A percentile compares a stretch with the other conserved stretches of the same genome.
phyloP scores from a whole-genome alignment of 2,329 filamentous ascomycete genomes.

The Clonostachys rhizophaga region DNA sequence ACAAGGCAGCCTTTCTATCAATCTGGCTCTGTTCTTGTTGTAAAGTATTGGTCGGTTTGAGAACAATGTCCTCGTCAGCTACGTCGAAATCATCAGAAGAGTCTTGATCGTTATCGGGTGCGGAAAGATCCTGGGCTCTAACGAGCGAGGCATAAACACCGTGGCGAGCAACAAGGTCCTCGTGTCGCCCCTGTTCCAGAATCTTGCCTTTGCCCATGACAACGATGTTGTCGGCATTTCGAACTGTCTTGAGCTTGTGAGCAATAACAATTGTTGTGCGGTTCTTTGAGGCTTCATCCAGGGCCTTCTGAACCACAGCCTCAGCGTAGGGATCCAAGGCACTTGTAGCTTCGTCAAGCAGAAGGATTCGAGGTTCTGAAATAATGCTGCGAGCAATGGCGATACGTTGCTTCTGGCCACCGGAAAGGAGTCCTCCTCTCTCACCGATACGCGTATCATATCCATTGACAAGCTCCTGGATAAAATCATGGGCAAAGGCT shows the following conservation, averaged over 20 bases:
- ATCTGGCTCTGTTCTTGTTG: no score
- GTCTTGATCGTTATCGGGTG: constrained; percentile 40
- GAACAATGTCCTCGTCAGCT: constrained; percentile 9
- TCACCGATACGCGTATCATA: constrained; percentile 62
- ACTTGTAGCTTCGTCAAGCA: constrained; percentile 67
- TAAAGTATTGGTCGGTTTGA: no score
- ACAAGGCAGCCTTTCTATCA: no score
- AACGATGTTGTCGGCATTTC: constrained; percentile 60
- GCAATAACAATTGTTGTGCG: constrained; percentile 65
- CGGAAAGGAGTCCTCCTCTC: constrained; percentile 59
- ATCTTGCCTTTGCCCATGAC: constrained; percentile 56
- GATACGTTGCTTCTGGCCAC: constrained; percentile 63
- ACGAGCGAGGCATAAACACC: constrained; percentile 83
- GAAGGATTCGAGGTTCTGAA: constrained; percentile 56
- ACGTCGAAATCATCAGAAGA: constrained; percentile 45
- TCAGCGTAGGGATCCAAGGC: constrained; percentile 43
- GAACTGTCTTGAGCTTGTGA: constrained; percentile 54
- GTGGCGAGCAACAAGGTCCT: constrained; percentile 62
- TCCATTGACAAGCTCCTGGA: constrained; percentile 42
- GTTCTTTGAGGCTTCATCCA: constrained; percentile 47
- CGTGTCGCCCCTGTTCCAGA: constrained; percentile 60
- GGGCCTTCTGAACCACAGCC: constrained; percentile 48
- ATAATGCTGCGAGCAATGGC: constrained; percentile 64
- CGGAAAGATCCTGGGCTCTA: constrained; percentile 58
- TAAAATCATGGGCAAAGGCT: constrained; percentile 49